phyloP scores from a whole-genome alignment of 495 filamentous ascomycete species.

The Terfezia boudieri region DNA sequence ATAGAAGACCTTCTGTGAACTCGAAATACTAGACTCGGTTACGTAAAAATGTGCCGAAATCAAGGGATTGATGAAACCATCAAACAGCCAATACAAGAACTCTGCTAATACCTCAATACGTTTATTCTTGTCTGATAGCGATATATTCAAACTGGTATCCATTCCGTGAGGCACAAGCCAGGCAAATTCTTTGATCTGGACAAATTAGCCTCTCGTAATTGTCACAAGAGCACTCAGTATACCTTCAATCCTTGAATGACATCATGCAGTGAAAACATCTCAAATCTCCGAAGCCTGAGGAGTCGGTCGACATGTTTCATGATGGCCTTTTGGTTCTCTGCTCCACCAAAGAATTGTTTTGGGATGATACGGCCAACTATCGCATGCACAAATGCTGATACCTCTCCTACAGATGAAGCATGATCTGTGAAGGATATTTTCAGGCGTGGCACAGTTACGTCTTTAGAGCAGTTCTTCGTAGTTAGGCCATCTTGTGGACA shows the following conservation, averaged over 20 bases:
- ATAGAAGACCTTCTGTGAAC: constrained; percentile 70
- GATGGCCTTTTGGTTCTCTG: constrained; percentile 36
- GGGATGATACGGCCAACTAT: constrained; percentile 57
- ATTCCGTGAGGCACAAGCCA: constrained; percentile 45
- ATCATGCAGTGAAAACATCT: constrained; percentile 59
- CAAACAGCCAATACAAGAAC: constrained; percentile 77
- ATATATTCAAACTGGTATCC: constrained; percentile 24
- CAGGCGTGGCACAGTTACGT: constrained; percentile 1
- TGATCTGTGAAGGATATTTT: constrained; percentile 36
- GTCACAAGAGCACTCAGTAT: constrained; percentile 1
- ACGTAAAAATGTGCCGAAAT: constrained; percentile 79
- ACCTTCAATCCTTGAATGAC: constrained; percentile 59
- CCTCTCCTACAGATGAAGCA: constrained; percentile 42
- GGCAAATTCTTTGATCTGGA: constrained; percentile 37
- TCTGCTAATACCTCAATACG: constrained; percentile 60
- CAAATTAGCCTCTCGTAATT: not conserved
- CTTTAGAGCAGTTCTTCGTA: constrained; percentile 2
- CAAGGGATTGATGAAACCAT: constrained; percentile 73
- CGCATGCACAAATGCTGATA: constrained; percentile 77
- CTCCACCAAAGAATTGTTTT: constrained; percentile 48
- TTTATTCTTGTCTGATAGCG: constrained; percentile 50
- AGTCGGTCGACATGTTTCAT: constrained; percentile 52
- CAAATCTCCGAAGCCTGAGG: constrained; percentile 53
- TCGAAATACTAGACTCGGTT: constrained; percentile 54
- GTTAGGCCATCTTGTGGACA: not conserved